Conservation (phyloP, 139 green algal genomes). For the Chlamydomonas sphaeroides region DNA sequence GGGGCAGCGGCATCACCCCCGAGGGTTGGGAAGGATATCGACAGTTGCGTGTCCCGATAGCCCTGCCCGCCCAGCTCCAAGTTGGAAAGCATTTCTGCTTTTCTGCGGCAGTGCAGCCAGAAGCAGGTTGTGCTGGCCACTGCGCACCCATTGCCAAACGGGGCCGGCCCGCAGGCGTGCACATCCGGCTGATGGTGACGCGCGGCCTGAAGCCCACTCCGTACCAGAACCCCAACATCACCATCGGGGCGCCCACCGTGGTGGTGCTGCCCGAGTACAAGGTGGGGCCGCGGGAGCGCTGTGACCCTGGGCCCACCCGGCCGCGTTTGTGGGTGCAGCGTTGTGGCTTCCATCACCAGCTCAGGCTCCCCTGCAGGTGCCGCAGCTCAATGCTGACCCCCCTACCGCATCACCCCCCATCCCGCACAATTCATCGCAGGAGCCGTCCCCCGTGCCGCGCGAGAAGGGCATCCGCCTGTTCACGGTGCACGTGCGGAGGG, state of each 20-base stretch:
- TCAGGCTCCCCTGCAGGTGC: no score
- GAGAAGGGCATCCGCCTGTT: constrained; percentile 74
- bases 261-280: constrained; percentile 82
- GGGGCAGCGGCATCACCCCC: no score
- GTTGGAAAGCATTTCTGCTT: no score
- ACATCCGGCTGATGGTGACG: constrained; percentile 82
- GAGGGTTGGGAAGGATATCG: no score
- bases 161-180: constrained; percentile 51
- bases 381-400: no score
- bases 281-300: constrained; percentile 31
- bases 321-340: no score
- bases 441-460: constrained; percentile 40
- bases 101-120: background rate
- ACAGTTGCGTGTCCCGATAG: no score
- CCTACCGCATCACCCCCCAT: no score
- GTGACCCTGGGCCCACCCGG: no score
- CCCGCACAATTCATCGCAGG: background rate
- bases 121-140: background rate
- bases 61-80: no score
- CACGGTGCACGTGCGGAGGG: constrained; percentile 67
- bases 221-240: constrained; percentile 82
- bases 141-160: background rate
- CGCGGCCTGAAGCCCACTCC: constrained; percentile 83
- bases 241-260: constrained; percentile 78
- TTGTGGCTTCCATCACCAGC: no score